Evolutionary conservation across 2,329 filamentous ascomycete genomes (phyloP).

Genomic region (Corniculantispora saksenae): DNA sequence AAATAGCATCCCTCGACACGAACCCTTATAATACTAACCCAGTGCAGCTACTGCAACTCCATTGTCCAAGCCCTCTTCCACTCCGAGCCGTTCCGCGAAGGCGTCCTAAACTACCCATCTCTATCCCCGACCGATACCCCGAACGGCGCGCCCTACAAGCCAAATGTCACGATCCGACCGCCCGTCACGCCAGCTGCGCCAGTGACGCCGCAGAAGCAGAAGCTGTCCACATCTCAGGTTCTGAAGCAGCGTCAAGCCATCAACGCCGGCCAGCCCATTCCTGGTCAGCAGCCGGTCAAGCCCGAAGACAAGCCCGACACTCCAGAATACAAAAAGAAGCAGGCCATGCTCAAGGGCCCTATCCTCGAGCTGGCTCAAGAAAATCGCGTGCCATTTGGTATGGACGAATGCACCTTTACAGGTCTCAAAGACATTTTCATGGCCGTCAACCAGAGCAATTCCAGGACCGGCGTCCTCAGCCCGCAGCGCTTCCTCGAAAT

Average conservation of each 20-base stretch:
- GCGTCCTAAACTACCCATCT: conserved; percentile 87
- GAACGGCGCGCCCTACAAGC: conserved; percentile 56
- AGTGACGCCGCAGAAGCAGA: conserved; percentile 42
- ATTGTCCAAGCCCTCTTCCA: conserved; percentile 97
- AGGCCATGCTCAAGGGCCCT: conserved; percentile 84
- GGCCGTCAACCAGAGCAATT: conserved; percentile 77
- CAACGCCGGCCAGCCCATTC: conserved; percentile 54
- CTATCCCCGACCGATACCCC: conserved; percentile 70
- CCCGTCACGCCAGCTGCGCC: conserved; percentile 51
- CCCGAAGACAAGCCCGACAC: conserved; percentile 93
- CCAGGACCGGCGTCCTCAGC: conserved; percentile 85
- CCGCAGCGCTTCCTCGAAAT: conserved; percentile 93
- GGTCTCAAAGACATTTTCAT: conserved; percentile 96
- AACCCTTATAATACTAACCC: conserved; percentile 18
- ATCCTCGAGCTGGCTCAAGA: conserved; percentile 83
- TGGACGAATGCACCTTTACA: conserved; percentile 94
- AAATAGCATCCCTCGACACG: conserved; percentile 35
- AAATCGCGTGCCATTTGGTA: conserved; percentile 78
- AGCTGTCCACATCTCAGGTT: conserved; percentile 56
- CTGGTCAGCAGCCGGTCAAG: conserved; percentile 57
- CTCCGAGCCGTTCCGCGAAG: conserved; percentile 88
- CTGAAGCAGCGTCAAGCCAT: conserved; percentile 57
- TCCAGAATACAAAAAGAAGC: conserved; percentile 97
- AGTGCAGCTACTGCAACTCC: conserved; percentile 88
- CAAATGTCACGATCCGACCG: conserved; percentile 63